Evolutionary conservation across 2,329 filamentous ascomycete species (phyloP).

Genomic region (Fusarium equiseti): DNA sequence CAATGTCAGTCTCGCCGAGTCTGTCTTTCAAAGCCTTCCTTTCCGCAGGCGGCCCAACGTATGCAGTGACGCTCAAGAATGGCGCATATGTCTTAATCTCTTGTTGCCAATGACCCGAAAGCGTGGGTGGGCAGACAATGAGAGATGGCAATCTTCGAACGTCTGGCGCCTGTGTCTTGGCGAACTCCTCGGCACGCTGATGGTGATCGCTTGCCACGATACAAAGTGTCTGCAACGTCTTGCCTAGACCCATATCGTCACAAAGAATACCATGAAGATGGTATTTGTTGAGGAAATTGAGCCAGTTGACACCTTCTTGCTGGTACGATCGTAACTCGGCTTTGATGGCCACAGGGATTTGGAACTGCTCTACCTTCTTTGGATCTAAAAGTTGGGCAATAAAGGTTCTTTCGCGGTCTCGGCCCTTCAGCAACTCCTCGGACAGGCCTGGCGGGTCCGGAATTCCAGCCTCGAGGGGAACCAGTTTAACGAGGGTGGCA

Average conservation of each 20-base stretch:
- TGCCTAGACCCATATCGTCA: constrained; percentile 98
- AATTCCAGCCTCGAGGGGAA: constrained; percentile 96
- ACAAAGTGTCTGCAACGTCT: constrained; percentile 96
- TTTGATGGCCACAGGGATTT: constrained; percentile 96
- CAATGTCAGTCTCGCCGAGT: constrained; percentile 85
- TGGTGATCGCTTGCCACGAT: constrained; percentile 99
- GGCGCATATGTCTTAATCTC: constrained; percentile 96
- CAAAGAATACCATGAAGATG: constrained; percentile 98
- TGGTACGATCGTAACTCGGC: constrained; percentile 96
- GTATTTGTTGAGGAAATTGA: constrained; percentile 97
- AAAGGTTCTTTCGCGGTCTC: constrained; percentile 95
- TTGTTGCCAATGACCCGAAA: constrained; percentile 98
- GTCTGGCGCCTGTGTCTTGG: constrained; percentile 83
- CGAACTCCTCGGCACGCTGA: constrained; percentile 88
- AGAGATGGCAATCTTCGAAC: constrained; percentile 85
- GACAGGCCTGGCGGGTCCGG: constrained; percentile 95
- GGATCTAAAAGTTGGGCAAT: constrained; percentile 96
- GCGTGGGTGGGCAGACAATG: constrained; percentile 94
- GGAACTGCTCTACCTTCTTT: constrained; percentile 94
- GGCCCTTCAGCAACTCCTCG: constrained; percentile 85
- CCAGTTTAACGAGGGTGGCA: constrained; percentile 94
- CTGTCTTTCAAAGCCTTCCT: constrained; percentile 76
- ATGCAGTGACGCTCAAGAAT: constrained; percentile 89
- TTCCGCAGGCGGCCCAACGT: constrained; percentile 89
- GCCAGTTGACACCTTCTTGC: constrained; percentile 98